Conservation (phyloP, 2,329 filamentous ascomycete genomes). For the Nannizzia gypsea region DNA sequence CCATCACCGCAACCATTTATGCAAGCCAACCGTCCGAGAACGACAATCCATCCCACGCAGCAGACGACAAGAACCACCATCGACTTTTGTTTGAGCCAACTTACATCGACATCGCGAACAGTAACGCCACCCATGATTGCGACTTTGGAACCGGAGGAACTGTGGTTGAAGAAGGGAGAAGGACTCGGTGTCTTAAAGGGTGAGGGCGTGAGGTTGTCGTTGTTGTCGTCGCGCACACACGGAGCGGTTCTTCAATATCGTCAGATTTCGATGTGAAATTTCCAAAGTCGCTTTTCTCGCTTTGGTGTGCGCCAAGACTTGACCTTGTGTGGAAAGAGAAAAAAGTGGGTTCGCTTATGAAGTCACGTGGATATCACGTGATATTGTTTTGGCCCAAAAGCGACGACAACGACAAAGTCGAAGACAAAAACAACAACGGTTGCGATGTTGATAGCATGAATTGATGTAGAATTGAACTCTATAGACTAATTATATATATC, state of each 20-base stretch:
- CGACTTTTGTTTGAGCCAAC: slow-evolving; percentile 16
- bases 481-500: not conserved
- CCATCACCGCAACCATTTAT: not conserved
- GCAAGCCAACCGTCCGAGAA: not conserved
- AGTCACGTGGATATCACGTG: slow-evolving; percentile 22
- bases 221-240: slow-evolving; percentile 14
- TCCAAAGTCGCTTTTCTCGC: slow-evolving; percentile 6
- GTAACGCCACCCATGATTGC: slow-evolving; percentile 56
- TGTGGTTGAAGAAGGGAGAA: slow-evolving; percentile 21
- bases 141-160: slow-evolving; percentile 22
- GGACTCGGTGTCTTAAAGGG: slow-evolving; percentile 23
- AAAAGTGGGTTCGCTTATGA: slow-evolving; percentile 28
- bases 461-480: not conserved
- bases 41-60: not conserved
- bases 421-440: not conserved
- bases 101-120: slow-evolving; percentile 55
- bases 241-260: slow-evolving; percentile 1
- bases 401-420: too few species aligned
- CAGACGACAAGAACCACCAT: not conserved
- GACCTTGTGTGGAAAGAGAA: slow-evolving; percentile 16
- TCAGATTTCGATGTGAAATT: slow-evolving; percentile 10
- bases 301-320: slow-evolving; percentile 14
- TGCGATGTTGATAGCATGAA: not conserved
- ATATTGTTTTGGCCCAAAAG: not conserved
- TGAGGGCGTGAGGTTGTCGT: slow-evolving; percentile 14